A percentile compares a stretch with the other conserved stretches of the same genome.
phyloP scores from a whole-genome alignment of 2,329 filamentous ascomycete species.

The Achaetomium macrosporum region DNA sequence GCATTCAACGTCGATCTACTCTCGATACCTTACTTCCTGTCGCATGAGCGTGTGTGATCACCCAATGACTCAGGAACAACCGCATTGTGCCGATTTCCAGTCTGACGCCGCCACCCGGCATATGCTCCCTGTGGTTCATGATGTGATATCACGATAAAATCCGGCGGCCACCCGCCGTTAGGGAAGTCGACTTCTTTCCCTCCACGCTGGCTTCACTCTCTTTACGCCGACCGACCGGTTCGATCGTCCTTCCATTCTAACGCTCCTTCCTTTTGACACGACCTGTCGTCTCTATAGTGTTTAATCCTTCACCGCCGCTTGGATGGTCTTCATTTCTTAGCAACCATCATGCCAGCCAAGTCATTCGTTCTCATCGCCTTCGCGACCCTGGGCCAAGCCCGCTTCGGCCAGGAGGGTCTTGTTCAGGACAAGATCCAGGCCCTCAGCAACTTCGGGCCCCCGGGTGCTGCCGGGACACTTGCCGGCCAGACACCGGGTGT shows the following conservation, averaged over 20 bases:
- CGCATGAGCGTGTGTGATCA: slow-evolving; percentile 21
- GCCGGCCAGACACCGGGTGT: slow-evolving; percentile 56
- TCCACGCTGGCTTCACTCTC: slow-evolving; percentile 1
- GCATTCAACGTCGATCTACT: not conserved
- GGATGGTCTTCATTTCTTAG: slow-evolving; percentile 15
- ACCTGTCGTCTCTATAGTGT: slow-evolving; percentile 14
- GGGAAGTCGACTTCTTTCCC: not conserved
- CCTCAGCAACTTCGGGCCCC: slow-evolving; percentile 48
- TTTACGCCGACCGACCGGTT: slow-evolving; percentile 19
- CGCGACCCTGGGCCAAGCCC: slow-evolving; percentile 42
- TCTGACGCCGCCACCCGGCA: not conserved
- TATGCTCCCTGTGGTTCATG: not conserved
- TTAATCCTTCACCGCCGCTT: slow-evolving; percentile 17
- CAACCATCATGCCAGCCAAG: slow-evolving; percentile 40
- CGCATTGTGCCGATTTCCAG: slow-evolving; percentile 16
- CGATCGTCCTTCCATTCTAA: slow-evolving; percentile 15
- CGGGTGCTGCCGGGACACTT: slow-evolving; percentile 59
- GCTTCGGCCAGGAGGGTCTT: slow-evolving; percentile 59
- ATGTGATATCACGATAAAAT: not conserved
- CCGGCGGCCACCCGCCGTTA: not conserved
- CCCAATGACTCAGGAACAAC: slow-evolving; percentile 4
- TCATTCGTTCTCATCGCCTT: slow-evolving; percentile 36
- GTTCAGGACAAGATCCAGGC: slow-evolving; percentile 50
- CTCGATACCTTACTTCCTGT: not conserved
- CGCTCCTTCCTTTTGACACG: slow-evolving; percentile 13